A percentile compares a stretch with the other conserved stretches of the same genome.
phyloP scores from a whole-genome alignment of 176 grass and related monocot species.

The Zoysia japonica region DNA sequence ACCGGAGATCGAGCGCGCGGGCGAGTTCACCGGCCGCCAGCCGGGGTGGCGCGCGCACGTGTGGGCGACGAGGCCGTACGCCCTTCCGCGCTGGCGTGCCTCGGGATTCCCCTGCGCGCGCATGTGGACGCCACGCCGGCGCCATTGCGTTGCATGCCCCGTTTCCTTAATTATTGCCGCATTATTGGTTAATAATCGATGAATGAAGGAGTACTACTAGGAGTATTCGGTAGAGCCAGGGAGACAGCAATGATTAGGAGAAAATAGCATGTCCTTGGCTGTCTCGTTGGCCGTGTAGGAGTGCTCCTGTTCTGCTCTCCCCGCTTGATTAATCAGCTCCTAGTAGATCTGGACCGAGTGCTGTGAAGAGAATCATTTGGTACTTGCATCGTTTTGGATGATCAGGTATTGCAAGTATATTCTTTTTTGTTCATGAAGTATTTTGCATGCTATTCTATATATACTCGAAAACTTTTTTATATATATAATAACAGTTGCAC shows the following conservation, averaged over 20 bases:
- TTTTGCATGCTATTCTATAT: neutral
- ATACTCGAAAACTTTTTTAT: neutral
- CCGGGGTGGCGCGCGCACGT: slow-evolving; percentile 11
- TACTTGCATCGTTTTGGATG: neutral
- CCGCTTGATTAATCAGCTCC: neutral
- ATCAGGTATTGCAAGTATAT: neutral
- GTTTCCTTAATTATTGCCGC: neutral
- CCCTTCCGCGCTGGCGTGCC: slow-evolving; percentile 37
- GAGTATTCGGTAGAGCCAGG: neutral
- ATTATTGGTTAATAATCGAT: neutral
- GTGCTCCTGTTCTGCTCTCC: neutral
- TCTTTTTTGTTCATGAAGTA: neutral
- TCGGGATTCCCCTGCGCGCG: slow-evolving; percentile 25
- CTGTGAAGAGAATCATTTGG: slow-evolving; percentile 7
- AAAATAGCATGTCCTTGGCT: slow-evolving; percentile 35
- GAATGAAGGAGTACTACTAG: neutral
- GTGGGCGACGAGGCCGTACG: slow-evolving; percentile 24
- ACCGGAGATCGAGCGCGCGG: neutral
- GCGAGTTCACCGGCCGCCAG: neutral
- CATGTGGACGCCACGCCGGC: slow-evolving; percentile 14
- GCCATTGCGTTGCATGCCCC: neutral
- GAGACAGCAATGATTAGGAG: slow-evolving; percentile 32
- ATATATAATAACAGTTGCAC: neutral
- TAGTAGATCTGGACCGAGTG: slow-evolving; percentile 32
- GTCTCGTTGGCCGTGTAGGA: neutral